Conservation (phyloP, 306 rosid genomes). For the Inga oerstediana region DNA sequence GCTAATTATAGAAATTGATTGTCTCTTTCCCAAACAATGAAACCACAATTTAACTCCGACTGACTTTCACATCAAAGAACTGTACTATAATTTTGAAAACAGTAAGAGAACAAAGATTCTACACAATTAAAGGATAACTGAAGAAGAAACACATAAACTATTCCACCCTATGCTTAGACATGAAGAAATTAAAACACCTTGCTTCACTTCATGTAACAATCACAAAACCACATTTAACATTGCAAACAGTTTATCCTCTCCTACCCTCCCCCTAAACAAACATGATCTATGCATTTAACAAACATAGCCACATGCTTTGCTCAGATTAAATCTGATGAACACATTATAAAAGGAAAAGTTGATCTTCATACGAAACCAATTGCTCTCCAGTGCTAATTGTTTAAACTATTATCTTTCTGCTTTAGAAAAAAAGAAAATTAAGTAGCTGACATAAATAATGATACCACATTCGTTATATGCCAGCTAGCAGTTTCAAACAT, state of each 20-base stretch:
- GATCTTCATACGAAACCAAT: not conserved
- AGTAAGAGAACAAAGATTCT: not conserved
- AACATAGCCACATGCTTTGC: slow-evolving; percentile 1
- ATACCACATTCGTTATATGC: not conserved
- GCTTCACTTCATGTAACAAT: not conserved
- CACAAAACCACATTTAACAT: not conserved
- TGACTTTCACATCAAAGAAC: not conserved
- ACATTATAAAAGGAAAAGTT: slow-evolving; percentile 16
- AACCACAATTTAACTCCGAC: not conserved
- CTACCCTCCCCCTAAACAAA: not conserved
- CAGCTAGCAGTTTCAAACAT: slow-evolving; percentile 8
- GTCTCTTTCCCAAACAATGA: not conserved
- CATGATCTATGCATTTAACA: not conserved
- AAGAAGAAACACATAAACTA: not conserved
- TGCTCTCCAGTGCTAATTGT: not conserved
- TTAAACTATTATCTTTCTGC: not conserved
- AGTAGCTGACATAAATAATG: not conserved
- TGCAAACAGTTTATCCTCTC: not conserved
- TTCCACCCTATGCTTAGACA: not conserved
- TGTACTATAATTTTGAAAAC: not conserved
- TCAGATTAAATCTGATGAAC: slow-evolving; percentile 9
- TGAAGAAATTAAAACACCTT: not conserved
- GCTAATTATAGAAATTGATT: not conserved
- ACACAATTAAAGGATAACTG: not conserved
- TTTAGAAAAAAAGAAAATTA: not conserved